phyloP scores from a whole-genome alignment of 2,329 filamentous ascomycete genomes.

The Alternaria gansuensis region DNA sequence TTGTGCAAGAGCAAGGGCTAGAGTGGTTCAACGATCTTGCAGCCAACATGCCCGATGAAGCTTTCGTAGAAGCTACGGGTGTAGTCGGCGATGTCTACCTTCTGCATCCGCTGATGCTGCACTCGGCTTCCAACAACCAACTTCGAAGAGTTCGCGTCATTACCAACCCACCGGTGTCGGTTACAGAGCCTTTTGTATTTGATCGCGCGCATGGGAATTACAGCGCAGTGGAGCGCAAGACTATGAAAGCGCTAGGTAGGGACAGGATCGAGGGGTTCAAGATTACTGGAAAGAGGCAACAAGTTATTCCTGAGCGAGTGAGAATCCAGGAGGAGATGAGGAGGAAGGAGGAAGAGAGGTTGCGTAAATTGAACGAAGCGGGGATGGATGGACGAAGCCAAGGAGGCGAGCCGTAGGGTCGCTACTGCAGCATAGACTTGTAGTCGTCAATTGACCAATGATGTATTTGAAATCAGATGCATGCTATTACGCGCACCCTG shows the following conservation, averaged over 20 bases:
- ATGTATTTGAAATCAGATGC: not conserved
- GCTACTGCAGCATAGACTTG: slow-evolving; percentile 10
- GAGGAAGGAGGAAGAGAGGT: slow-evolving; percentile 58
- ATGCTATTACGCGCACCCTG: not conserved
- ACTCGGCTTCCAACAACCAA: slow-evolving; percentile 63
- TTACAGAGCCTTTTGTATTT: slow-evolving; percentile 64
- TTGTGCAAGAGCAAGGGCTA: slow-evolving; percentile 55
- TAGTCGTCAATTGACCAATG: not conserved
- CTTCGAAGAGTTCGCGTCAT: slow-evolving; percentile 61
- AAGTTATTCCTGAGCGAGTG: slow-evolving; percentile 61
- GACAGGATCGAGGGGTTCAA: slow-evolving; percentile 63
- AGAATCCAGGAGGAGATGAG: slow-evolving; percentile 62
- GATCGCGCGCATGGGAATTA: slow-evolving; percentile 61
- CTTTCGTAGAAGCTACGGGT: slow-evolving; percentile 66
- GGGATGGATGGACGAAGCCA: slow-evolving; percentile 22
- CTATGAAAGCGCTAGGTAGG: slow-evolving; percentile 60
- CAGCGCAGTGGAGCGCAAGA: slow-evolving; percentile 66
- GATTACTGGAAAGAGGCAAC: slow-evolving; percentile 61
- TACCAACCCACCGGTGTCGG: slow-evolving; percentile 64
- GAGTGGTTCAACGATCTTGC: slow-evolving; percentile 58
- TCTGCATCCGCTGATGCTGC: slow-evolving; percentile 69
- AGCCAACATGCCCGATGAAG: slow-evolving; percentile 45
- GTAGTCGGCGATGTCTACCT: slow-evolving; percentile 66
- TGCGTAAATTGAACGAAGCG: slow-evolving; percentile 47
- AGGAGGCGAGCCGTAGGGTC: slow-evolving; percentile 3